A percentile compares a stretch with the other conserved stretches of the same genome.
phyloP scores from a whole-genome alignment of 2,329 filamentous ascomycete species.

The Aureobasidium lini region DNA sequence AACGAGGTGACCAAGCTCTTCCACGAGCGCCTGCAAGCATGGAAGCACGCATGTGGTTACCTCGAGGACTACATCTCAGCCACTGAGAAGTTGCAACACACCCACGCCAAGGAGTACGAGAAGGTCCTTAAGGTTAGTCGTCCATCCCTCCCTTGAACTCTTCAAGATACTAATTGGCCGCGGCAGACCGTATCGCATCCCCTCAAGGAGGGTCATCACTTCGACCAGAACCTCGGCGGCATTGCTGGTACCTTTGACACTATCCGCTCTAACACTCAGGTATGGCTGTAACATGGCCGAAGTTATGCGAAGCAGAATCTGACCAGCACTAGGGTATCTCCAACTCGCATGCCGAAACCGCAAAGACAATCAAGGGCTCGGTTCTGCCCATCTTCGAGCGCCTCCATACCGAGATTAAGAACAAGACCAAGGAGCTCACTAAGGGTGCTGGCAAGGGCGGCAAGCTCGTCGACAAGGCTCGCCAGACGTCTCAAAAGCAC shows the following conservation, averaged over 20 bases:
- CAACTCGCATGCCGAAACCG: constrained; percentile 84
- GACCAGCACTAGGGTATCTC: constrained; percentile 59
- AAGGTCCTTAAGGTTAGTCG: constrained; percentile 70
- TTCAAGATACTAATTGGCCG: constrained; percentile 13
- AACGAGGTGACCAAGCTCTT: constrained; percentile 52
- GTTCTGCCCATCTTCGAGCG: constrained; percentile 85
- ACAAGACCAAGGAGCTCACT: constrained; percentile 83
- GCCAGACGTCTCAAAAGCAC: constrained; percentile 82
- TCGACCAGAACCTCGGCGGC: constrained; percentile 82
- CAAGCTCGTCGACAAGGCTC: constrained; percentile 87
- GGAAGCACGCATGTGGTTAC: constrained; percentile 90
- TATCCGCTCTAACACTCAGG: constrained; percentile 75
- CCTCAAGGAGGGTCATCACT: constrained; percentile 84
- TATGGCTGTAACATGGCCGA: background rate
- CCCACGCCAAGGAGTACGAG: constrained; percentile 90
- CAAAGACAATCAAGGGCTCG: constrained; percentile 78
- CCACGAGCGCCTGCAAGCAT: constrained; percentile 80
- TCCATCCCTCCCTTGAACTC: background rate
- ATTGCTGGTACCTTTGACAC: constrained; percentile 90
- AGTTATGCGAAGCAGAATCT: constrained; percentile 12
- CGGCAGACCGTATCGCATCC: constrained; percentile 72
- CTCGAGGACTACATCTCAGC: constrained; percentile 82
- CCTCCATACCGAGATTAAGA: constrained; percentile 92
- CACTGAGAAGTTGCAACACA: constrained; percentile 78
- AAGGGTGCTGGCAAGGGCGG: constrained; percentile 73